A percentile compares a stretch with the other conserved stretches of the same genome.
These are phyloP conservation scores for Fusarium oxysporum DNA, from an alignment of 2,329 filamentous ascomycete species.

Conservation along the genomic window DNA sequence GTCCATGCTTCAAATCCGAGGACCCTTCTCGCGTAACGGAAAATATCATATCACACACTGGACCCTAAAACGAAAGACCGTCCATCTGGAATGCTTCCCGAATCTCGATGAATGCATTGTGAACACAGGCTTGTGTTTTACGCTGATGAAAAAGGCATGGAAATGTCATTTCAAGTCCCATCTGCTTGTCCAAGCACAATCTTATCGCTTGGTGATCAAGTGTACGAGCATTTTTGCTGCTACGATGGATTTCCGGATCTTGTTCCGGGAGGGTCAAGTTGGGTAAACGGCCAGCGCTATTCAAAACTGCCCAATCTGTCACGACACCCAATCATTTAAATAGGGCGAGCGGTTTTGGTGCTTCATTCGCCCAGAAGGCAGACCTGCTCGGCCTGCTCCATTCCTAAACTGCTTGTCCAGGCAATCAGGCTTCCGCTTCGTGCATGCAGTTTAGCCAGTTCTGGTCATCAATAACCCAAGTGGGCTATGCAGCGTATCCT, in stretches of 20 bases:
- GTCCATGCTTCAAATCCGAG: conserved; percentile 38
- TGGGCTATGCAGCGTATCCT: conserved; percentile 30
- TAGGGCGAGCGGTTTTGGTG: conserved; percentile 39
- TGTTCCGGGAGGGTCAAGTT: conserved; percentile 43
- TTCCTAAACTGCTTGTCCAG: conserved; percentile 36
- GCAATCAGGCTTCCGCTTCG: conserved; percentile 33
- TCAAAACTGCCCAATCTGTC: conserved; percentile 43
- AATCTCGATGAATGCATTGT: not conserved
- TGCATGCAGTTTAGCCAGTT: conserved; percentile 40
- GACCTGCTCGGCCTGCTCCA: conserved; percentile 34
- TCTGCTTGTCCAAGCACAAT: conserved; percentile 12
- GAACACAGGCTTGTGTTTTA: not conserved
- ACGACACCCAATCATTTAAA: conserved; percentile 43
- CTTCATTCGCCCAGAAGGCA: conserved; percentile 34
- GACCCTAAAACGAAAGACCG: not conserved
- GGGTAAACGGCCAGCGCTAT: conserved; percentile 43
- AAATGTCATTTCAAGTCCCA: not conserved
- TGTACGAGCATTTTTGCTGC: conserved; percentile 30
- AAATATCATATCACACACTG: conserved; percentile 25
- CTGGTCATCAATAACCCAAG: conserved; percentile 31
- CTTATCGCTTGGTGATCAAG: not conserved
- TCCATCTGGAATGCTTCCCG: not conserved
- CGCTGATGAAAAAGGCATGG: not conserved
- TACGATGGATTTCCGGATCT: conserved; percentile 35
- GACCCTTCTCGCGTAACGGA: conserved; percentile 30